phyloP scores from a whole-genome alignment of 2,329 filamentous ascomycete genomes.

The Alternaria arbusti region DNA sequence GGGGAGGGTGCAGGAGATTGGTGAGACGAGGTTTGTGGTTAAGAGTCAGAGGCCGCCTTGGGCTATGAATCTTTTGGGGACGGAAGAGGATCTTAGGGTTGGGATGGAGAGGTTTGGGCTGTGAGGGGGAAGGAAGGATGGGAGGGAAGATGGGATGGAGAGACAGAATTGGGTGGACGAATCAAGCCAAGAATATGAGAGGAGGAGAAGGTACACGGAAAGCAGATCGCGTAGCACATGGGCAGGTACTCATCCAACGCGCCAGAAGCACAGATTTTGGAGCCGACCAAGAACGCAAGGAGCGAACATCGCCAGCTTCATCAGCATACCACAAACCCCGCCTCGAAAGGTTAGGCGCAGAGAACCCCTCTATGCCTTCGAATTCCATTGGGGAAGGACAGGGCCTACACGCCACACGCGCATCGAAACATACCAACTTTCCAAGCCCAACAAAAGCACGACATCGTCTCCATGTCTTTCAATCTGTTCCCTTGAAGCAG shows the following conservation, averaged over 20 bases:
- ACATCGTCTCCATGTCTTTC: neutral
- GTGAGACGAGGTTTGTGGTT: slow-evolving; percentile 58
- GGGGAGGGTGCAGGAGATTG: slow-evolving; percentile 1
- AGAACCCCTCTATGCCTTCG: neutral
- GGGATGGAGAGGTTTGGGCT: slow-evolving; percentile 40
- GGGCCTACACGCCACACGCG: neutral
- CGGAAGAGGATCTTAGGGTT: slow-evolving; percentile 72
- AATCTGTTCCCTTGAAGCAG: fast-evolving
- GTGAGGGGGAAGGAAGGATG: neutral
- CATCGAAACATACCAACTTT: neutral
- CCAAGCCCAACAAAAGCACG: neutral
- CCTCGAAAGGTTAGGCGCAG: neutral
- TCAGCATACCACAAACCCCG: neutral
- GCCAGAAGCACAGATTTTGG: neutral
- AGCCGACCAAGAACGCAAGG: neutral
- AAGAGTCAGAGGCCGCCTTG: slow-evolving; percentile 71
- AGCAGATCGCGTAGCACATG: neutral
- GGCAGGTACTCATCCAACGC: neutral
- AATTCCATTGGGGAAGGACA: neutral
- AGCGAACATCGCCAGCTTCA: neutral
- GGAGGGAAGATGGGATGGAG: neutral
- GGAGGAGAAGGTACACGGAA: neutral
- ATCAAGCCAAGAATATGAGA: neutral
- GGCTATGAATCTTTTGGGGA: slow-evolving; percentile 77
- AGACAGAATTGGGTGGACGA: too few relatives aligned